phyloP scores from a whole-genome alignment of 179 eudicot species.

The Patellifolia procumbens region DNA sequence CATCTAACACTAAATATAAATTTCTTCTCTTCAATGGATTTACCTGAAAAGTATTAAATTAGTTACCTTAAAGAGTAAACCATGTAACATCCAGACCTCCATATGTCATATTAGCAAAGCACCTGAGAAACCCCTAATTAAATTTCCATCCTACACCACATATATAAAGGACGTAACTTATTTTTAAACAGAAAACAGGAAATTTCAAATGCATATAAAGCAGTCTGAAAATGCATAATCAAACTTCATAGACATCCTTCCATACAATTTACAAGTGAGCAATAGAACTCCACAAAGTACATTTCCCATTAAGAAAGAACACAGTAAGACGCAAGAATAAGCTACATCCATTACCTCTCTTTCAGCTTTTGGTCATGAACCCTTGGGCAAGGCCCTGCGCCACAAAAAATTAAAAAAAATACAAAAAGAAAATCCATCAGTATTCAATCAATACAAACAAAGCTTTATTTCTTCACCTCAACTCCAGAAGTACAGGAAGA shows the following conservation, averaged over 20 bases:
- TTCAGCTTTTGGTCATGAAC: slow-evolving; percentile 90
- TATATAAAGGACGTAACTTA: slow-evolving; percentile 31
- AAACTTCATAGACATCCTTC: neutral
- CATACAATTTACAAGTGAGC: slow-evolving; percentile 1
- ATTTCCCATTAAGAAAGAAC: neutral
- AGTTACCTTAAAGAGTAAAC: slow-evolving; percentile 41
- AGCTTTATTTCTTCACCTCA: neutral
- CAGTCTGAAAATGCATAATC: neutral
- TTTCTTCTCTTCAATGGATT: slow-evolving; percentile 18
- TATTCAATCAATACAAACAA: neutral
- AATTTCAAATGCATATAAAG: neutral
- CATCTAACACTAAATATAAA: slow-evolving; percentile 1
- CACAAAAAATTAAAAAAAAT: neutral
- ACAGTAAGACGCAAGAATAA: neutral
- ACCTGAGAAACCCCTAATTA: slow-evolving; percentile 33
- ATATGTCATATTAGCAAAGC: slow-evolving; percentile 40
- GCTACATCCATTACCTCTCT: slow-evolving; percentile 66
- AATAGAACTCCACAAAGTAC: neutral
- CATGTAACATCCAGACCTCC: slow-evolving; percentile 42
- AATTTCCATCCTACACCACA: slow-evolving; percentile 39
- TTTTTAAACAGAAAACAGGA: slow-evolving; percentile 9
- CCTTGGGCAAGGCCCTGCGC: slow-evolving; percentile 78
- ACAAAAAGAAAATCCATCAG: slow-evolving; percentile 2
- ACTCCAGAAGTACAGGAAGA: too few relatives aligned
- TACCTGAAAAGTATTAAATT: slow-evolving; percentile 32